Conservation (phyloP, 345 rosid genomes). For the Dovyalis caffra region DNA sequence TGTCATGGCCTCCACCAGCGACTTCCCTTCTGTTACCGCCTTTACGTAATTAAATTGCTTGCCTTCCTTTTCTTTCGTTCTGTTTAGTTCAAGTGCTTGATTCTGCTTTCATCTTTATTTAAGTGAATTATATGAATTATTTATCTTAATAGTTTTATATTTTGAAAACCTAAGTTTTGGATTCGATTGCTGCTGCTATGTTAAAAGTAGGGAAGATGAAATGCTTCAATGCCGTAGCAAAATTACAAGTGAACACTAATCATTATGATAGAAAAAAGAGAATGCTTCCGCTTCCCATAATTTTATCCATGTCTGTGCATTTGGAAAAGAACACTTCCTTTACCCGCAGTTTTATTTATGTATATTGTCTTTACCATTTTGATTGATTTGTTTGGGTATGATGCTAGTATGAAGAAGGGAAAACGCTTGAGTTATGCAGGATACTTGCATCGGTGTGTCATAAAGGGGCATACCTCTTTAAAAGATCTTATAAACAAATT, state of each 20-base stretch:
- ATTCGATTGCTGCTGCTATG: background rate
- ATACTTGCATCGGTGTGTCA: background rate
- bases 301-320: too few species aligned
- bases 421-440: background rate
- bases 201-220: background rate
- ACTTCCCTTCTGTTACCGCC: conserved; percentile 70
- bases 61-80: background rate
- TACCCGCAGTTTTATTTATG: background rate
- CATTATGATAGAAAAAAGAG: background rate
- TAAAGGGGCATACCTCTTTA: background rate
- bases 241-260: background rate
- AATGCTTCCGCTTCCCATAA: background rate
- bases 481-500: background rate
- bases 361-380: background rate
- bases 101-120: background rate
- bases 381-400: background rate
- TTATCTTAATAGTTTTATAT: too few species aligned
- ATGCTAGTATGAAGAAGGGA: background rate
- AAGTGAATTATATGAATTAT: background rate
- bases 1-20: conserved; percentile 69
- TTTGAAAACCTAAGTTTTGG: background rate
- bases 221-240: background rate
- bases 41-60: conserved; percentile 45
- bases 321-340: too few species aligned
- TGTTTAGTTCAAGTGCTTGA: background rate